Evolutionary conservation across 495 filamentous ascomycete genomes (phyloP), one percentile per base, ranked within the genome.

Genomic region (Aspergillus kassunensis): DNA sequence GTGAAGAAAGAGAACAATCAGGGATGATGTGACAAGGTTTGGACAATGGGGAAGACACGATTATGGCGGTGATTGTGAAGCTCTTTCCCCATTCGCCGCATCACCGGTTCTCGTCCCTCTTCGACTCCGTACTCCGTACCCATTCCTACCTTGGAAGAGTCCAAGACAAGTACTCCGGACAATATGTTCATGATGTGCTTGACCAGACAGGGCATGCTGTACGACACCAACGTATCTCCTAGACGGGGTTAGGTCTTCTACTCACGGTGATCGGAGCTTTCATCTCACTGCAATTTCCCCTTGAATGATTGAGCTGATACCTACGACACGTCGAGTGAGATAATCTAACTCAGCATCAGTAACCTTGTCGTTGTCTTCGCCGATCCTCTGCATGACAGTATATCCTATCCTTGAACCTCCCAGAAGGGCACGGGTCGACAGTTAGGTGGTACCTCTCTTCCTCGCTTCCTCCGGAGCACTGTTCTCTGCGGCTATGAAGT

Each of bases 181-280:
- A 44, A 19, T 30, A 45, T 37, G 46, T 49, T 37, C 39, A 35
- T 45, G 53, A 29, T 36, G 49, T 41, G 35, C 54, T 49, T 52
- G 42, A 57, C 48, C 37, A 49, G 45, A 49, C 30, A 49, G 40
- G 21, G 20, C 40, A 44, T 49, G 53, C 53, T 53, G 57, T 56
- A 49, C 53, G 43, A 58, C 56, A 31, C 43, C 21, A 30, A 10
- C 11, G 27, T 41, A 36, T 9, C 24, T 40, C 34, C 16, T 25
- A 29, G 15, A 20, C 35, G 31, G 33, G 35, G 35, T 30, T 16
- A 21, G 36, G 40, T n/a, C 40, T 27, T 37, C 29, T 35, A 8
- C n/a, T n/a, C n/a, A n/a, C n/a, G n/a, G 16, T 31, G 9, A 20
- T 29, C 41, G n/a, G 23, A 39, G 21, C 23, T 20, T 30, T n/a